Evolutionary conservation across 768 basidiomycete species (phyloP), one percentile per base, ranked within the genome.

Genomic region (Gyrodon lividus): DNA sequence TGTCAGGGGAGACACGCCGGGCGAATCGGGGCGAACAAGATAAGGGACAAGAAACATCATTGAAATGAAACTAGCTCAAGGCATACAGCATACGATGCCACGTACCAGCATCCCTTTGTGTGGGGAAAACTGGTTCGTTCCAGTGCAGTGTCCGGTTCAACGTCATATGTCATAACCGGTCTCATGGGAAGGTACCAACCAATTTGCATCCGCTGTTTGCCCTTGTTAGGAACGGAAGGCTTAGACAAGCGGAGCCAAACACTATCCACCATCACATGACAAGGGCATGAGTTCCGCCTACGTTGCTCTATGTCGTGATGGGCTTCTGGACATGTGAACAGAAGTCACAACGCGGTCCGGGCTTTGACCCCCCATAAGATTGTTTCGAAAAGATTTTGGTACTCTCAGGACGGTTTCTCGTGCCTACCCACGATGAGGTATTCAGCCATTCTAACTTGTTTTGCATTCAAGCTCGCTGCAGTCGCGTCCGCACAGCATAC

Each of bases 251-350:
- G 47, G 37, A 34, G 16, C 4, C 51, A 52, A 52, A 47, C 20
- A 47, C 8, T 16, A 5, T 22, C 23, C 30, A 1, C 43, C 35
- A 22, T 51, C 43, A 51, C 42, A 38, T 51, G 42, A n/a, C 43
- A 26, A 24, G 17, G n/a, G 20, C n/a, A 10, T 6, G 5, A 6
- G 17, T 20, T 45, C 26, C 4, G 6, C 8, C 23, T n/a, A 5
- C 24, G 20, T 39, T 17, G 10, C 12, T 34, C 39, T 52, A 45
- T 54, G 60, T 63, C 56, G 54, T 58, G 49, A 31, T 28, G 39
- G 6, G 24, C 24, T 6, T 41, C 12, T 48, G 47, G 24, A 48
- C 47, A 41, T 26, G 23, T 40, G 35, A 38, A 40, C 23, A 41
- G n/a, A 41, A 19, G 9, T 14, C n/a, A 42, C 39, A 9, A 37